Evolutionary conservation across 2,329 filamentous ascomycete genomes (phyloP).

Genomic region (Fusarium circinatum): DNA sequence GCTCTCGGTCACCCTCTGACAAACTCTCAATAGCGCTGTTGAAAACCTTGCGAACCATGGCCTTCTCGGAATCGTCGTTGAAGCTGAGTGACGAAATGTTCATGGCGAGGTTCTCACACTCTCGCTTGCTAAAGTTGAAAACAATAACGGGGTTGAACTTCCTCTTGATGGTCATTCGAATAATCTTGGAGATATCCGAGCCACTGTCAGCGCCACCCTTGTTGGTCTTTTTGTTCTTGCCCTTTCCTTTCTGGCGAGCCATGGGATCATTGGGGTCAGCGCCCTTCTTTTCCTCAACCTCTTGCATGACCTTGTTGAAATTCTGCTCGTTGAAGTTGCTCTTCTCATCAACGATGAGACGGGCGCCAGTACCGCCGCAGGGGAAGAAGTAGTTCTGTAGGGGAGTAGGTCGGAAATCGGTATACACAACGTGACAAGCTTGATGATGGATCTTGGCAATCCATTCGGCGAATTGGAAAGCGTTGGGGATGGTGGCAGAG

Average conservation of each 20-base stretch:
- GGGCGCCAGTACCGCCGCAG: constrained; percentile 89
- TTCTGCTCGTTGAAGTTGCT: constrained; percentile 96
- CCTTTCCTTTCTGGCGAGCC: constrained; percentile 84
- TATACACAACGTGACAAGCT: constrained; percentile 98
- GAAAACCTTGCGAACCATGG: constrained; percentile 94
- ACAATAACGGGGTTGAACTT: constrained; percentile 98
- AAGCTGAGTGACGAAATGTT: constrained; percentile 88
- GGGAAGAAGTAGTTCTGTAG: constrained; percentile 99
- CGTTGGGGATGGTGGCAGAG: constrained; percentile 97
- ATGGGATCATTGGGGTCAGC: constrained; percentile 82
- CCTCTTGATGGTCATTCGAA: constrained; percentile 98
- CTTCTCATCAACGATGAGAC: constrained; percentile 96
- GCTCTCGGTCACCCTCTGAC: constrained; percentile 86
- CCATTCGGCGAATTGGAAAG: constrained; percentile 99
- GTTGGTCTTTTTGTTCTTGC: constrained; percentile 91
- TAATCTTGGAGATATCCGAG: constrained; percentile 94
- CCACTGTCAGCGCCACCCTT: constrained; percentile 83
- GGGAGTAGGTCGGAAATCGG: constrained; percentile 95
- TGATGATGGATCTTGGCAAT: constrained; percentile 98
- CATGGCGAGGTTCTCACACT: constrained; percentile 91
- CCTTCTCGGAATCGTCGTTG: constrained; percentile 96
- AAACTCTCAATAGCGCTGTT: constrained; percentile 91
- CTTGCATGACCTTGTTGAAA: constrained; percentile 94
- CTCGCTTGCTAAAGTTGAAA: constrained; percentile 98
- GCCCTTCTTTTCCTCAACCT: constrained; percentile 88